phyloP scores from a whole-genome alignment of 2,329 filamentous ascomycete genomes.

The Cladosporium sp. region DNA sequence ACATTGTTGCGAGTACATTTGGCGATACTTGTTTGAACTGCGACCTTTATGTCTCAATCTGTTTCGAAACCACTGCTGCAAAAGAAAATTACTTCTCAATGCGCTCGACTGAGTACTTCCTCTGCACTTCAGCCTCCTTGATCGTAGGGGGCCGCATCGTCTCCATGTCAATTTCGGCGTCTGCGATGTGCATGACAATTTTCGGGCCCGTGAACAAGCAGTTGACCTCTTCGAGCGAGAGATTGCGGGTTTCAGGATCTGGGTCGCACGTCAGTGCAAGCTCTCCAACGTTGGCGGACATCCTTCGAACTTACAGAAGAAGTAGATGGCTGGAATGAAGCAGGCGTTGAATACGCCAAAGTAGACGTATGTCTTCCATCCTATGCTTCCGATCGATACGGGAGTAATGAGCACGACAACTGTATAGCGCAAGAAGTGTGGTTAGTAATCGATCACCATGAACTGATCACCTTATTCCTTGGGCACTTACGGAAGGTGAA shows the following conservation, averaged over 20 bases:
- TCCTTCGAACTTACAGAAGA: slow-evolving; percentile 38
- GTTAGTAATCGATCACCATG: not conserved
- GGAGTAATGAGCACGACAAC: slow-evolving; percentile 45
- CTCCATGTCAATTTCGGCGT: slow-evolving; percentile 24
- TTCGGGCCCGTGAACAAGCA: slow-evolving; percentile 46
- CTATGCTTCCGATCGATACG: slow-evolving; percentile 47
- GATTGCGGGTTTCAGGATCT: slow-evolving; percentile 36
- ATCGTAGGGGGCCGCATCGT: slow-evolving; percentile 1
- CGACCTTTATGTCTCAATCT: not conserved
- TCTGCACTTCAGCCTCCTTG: slow-evolving; percentile 9
- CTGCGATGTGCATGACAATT: slow-evolving; percentile 25
- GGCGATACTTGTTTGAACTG: not conserved
- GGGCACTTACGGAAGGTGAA: slow-evolving; percentile 40
- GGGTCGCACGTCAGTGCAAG: slow-evolving; percentile 14
- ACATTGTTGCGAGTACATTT: not conserved
- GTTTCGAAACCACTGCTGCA: not conserved
- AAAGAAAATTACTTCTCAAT: slow-evolving; percentile 2
- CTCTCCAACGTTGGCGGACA: rapidly evolving
- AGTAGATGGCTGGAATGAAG: slow-evolving; percentile 52
- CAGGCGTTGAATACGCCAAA: slow-evolving; percentile 53
- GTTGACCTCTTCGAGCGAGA: slow-evolving; percentile 57
- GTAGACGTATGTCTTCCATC: slow-evolving; percentile 57
- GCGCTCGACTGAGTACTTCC: slow-evolving; percentile 14
- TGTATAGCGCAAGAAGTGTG: not conserved
- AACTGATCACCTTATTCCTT: not conserved